Evolutionary conservation across 805 yeast species (phyloP).

Genomic region (Teunomyces cretensis): DNA sequence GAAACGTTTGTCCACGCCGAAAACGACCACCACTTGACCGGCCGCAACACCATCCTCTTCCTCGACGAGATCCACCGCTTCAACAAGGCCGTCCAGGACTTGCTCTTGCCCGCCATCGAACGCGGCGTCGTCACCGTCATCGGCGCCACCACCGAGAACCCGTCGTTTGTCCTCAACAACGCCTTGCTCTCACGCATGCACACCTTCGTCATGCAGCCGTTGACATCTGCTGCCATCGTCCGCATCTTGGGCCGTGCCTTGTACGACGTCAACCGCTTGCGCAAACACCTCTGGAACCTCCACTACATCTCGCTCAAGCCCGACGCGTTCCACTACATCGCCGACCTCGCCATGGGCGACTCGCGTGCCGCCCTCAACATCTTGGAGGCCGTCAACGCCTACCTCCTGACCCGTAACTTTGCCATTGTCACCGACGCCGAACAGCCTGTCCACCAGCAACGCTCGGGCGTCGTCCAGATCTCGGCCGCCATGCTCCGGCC

Average conservation of each 20-base stretch:
- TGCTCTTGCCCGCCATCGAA: constrained; percentile 42
- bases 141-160: constrained; percentile 66
- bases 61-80: constrained; percentile 46
- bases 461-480: constrained; percentile 40
- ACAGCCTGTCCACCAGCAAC: constrained; percentile 8
- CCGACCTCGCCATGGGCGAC: constrained; percentile 81
- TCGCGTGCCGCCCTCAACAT: constrained; percentile 81
- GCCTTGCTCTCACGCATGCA: constrained; percentile 46
- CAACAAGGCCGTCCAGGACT: constrained; percentile 44
- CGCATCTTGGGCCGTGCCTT: constrained; percentile 37
- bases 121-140: constrained; percentile 39
- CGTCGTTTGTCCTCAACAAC: constrained; percentile 42
- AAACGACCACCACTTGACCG: constrained; percentile 33
- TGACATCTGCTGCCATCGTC: constrained; percentile 30
- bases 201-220: constrained; percentile 43
- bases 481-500: constrained; percentile 40
- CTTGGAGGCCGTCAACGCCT: constrained; percentile 69
- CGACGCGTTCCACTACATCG: constrained; percentile 64
- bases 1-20: constrained; percentile 39
- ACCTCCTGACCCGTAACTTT: constrained; percentile 37
- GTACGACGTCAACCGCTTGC: constrained; percentile 52
- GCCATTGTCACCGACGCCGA: constrained; percentile 16
- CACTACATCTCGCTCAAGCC: constrained; percentile 53
- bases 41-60: constrained; percentile 33
- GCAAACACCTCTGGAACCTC: constrained; percentile 51